phyloP scores from a whole-genome alignment of 352 stramenopile species.

The Thalassiosira livingstoniorum region DNA sequence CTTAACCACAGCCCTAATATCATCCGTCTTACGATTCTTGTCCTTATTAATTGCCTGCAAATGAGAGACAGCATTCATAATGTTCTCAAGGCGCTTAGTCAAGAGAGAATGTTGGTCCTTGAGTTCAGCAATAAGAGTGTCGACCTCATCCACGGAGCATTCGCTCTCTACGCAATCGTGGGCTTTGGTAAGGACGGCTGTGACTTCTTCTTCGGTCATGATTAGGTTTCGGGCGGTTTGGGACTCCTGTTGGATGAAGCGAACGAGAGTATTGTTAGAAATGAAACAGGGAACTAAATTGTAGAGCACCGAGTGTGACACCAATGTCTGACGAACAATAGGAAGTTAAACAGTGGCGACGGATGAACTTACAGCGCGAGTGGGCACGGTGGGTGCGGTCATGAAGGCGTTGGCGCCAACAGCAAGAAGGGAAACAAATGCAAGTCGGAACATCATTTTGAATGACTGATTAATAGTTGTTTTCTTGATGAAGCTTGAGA shows the following conservation, averaged over 20 bases:
- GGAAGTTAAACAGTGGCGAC: neutral
- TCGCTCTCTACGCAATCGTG: slow-evolving; percentile 71
- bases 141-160: slow-evolving; percentile 77
- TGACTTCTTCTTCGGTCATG: slow-evolving; percentile 76
- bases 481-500: neutral
- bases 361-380: slow-evolving; percentile 10
- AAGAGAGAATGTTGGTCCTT: slow-evolving; percentile 76
- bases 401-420: slow-evolving; percentile 39
- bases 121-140: slow-evolving; percentile 70
- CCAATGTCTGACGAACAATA: neutral
- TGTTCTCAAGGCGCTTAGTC: slow-evolving; percentile 65
- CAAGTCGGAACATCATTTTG: slow-evolving; percentile 37
- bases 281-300: neutral
- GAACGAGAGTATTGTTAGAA: neutral
- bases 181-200: slow-evolving; percentile 68
- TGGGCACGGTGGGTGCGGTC: slow-evolving; percentile 3
- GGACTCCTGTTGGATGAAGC: slow-evolving; percentile 22
- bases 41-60: slow-evolving; percentile 75
- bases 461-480: neutral
- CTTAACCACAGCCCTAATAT: slow-evolving; percentile 76
- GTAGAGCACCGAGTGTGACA: neutral
- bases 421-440: slow-evolving; percentile 28
- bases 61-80: slow-evolving; percentile 75
- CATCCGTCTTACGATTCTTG: slow-evolving; percentile 69
- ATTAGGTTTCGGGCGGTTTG: slow-evolving; percentile 64